Percentiles rank a stretch among this genome's conserved stretches.
Conservation (phyloP, 768 basidiomycete species). For the Hypholoma sublateritium region DNA sequence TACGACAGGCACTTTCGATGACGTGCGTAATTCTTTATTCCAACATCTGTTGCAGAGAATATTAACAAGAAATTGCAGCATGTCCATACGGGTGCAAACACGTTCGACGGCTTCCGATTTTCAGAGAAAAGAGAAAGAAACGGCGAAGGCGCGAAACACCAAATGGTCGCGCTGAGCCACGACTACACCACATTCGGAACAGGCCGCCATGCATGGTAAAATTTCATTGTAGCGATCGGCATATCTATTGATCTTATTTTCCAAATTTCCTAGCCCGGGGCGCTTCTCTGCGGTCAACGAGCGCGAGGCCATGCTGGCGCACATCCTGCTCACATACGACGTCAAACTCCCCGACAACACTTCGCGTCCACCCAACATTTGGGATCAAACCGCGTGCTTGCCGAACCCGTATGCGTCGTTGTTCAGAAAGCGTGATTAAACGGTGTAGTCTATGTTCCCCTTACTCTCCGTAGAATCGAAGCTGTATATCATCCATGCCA, state of each 20-base stretch:
- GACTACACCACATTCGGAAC: constrained; percentile 39
- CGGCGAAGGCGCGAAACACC: constrained; percentile 24
- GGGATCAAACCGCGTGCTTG: constrained; percentile 16
- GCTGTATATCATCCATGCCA: no score
- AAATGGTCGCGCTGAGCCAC: constrained; percentile 18
- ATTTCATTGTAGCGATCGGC: background rate
- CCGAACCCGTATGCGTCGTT: constrained; percentile 23
- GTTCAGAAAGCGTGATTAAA: constrained; percentile 18
- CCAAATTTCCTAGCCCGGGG: constrained; percentile 29
- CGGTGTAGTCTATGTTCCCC: no score
- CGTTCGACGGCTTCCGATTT: constrained; percentile 51
- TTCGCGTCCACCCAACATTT: constrained; percentile 17
- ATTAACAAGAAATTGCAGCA: constrained; percentile 14
- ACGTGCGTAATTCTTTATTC: constrained; percentile 23
- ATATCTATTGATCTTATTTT: background rate
- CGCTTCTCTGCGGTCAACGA: constrained; percentile 48
- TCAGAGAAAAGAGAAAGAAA: constrained; percentile 32
- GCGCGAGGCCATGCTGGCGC: constrained; percentile 40
- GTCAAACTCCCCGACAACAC: constrained; percentile 29
- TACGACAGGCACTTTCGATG: no score
- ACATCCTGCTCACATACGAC: constrained; percentile 40
- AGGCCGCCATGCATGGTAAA: constrained; percentile 33
- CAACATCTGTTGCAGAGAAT: constrained; percentile 14
- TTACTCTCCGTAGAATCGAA: no score
- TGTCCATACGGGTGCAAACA: constrained; percentile 41